These are phyloP conservation scores for Globisporangium cystogenes DNA, from an alignment of 352 stramenopile species.

Conservation along the genomic window DNA sequence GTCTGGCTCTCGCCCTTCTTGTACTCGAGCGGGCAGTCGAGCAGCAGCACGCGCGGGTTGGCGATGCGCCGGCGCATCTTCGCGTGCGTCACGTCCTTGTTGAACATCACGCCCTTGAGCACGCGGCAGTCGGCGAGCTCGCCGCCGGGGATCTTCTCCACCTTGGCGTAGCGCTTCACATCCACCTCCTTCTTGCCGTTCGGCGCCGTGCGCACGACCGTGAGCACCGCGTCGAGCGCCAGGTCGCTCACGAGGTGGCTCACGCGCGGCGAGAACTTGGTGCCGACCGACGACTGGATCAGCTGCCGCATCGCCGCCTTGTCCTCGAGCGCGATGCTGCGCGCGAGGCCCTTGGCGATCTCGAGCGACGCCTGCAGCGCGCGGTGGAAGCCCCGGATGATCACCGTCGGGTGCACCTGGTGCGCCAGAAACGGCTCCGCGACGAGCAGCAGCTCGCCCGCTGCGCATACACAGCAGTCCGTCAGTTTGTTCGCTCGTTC, in stretches of 20 bases:
- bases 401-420: conserved; percentile 98
- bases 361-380: conserved; percentile 85
- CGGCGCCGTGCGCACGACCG: conserved; percentile 87
- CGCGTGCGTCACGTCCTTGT: conserved; percentile 99
- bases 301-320: conserved; percentile 94
- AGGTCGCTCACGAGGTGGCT: conserved; percentile 97
- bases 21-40: conserved; percentile 99
- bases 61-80: conserved; percentile 99
- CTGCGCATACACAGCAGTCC: conserved; percentile 19
- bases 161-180: conserved; percentile 99
- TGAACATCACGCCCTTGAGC: conserved; percentile 99
- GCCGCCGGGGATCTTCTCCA: conserved; percentile 99
- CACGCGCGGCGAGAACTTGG: conserved; percentile 97
- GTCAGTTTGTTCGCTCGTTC: too few relatives aligned
- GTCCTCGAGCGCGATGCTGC: conserved; percentile 95
- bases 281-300: conserved; percentile 96
- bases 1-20: conserved; percentile 99
- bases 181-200: conserved; percentile 95
- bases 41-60: conserved; percentile 97
- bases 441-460: conserved; percentile 96
- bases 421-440: conserved; percentile 96
- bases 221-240: conserved; percentile 96
- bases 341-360: conserved; percentile 91
- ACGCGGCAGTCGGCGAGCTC: conserved; percentile 94
- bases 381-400: conserved; percentile 94